Evolutionary conservation across 176 grass and related monocot genomes (phyloP).

Genomic region (Lolium multiflorum): DNA sequence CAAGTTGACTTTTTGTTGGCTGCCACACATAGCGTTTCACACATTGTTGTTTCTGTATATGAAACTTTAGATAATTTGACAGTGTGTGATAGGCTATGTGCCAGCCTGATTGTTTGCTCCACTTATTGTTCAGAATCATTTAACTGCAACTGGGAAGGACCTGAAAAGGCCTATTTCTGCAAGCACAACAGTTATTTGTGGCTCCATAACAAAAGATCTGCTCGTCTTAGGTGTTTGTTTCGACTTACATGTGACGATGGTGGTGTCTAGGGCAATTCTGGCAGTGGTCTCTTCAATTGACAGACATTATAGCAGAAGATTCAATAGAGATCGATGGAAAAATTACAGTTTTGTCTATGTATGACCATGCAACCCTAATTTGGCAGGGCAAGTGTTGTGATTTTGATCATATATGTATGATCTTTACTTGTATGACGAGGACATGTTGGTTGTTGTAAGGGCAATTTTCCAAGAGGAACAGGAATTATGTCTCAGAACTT

Average conservation of each 20-base stretch:
- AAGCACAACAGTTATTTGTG: constrained; percentile 4
- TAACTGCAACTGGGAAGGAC: background rate
- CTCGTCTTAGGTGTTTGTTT: background rate
- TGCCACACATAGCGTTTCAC: too few species aligned
- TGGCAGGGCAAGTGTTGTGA: constrained; percentile 9
- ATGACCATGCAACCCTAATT: constrained; percentile 27
- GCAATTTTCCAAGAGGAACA: background rate
- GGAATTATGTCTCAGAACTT: background rate
- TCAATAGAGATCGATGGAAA: background rate
- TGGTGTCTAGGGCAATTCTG: constrained; percentile 9
- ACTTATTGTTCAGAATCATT: background rate
- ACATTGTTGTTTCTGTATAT: too few species aligned
- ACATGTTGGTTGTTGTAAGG: background rate
- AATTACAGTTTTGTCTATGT: constrained; percentile 32
- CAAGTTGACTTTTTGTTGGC: too few species aligned
- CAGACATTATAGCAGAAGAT: background rate
- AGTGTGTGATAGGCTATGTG: background rate
- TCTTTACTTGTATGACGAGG: background rate
- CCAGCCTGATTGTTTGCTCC: background rate
- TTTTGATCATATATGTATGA: background rate
- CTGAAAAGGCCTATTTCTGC: background rate
- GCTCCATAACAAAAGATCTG: constrained; percentile 21
- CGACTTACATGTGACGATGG: background rate
- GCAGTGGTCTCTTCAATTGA: background rate
- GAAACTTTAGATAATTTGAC: too few species aligned